phyloP scores from a whole-genome alignment of 805 yeast genomes.

The Danielia reshetovae region DNA sequence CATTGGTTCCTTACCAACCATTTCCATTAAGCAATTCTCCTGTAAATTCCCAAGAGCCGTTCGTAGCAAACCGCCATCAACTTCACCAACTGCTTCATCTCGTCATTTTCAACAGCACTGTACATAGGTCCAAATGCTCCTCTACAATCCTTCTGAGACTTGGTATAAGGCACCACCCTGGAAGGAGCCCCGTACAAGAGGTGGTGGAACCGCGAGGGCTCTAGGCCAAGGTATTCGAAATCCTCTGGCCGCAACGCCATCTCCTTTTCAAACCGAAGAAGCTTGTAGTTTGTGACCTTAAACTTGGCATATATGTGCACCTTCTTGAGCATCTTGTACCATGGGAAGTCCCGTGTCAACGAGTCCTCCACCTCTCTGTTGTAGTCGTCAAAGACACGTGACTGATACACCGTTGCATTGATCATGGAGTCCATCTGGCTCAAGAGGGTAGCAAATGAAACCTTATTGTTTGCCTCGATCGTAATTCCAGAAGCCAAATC shows the following conservation, averaged over 20 bases:
- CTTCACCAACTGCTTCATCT: conserved; percentile 8
- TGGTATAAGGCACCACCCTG: conserved; percentile 2
- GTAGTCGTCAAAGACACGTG: conserved; percentile 46
- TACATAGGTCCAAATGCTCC: conserved; percentile 15
- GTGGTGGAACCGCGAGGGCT: conserved; percentile 6
- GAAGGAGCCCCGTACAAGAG: conserved; percentile 14
- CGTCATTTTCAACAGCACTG: conserved; percentile 10
- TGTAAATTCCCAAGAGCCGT: conserved; percentile 8
- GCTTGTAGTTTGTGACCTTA: conserved; percentile 49
- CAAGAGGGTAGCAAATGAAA: conserved; percentile 9
- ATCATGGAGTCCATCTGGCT: conserved; percentile 20
- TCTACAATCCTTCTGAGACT: conserved; percentile 2
- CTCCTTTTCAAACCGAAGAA: conserved; percentile 37
- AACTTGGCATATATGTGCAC: conserved; percentile 54
- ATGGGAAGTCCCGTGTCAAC: conserved; percentile 66
- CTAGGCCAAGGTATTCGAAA: conserved; percentile 6
- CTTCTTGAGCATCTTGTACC: conserved; percentile 65
- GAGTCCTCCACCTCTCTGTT: conserved; percentile 45
- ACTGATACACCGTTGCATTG: conserved; percentile 8
- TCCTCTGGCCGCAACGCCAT: conserved; percentile 20
- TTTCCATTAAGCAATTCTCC: conserved; percentile 4
- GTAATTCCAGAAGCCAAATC: conserved; percentile 16
- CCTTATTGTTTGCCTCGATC: conserved; percentile 6
- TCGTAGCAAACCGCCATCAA: conserved; percentile 12
- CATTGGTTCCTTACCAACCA: no score